Evolutionary conservation across 257 asterid species (phyloP), one percentile per base, ranked within the genome.

Genomic region (Ocimum tenuiflorum): DNA sequence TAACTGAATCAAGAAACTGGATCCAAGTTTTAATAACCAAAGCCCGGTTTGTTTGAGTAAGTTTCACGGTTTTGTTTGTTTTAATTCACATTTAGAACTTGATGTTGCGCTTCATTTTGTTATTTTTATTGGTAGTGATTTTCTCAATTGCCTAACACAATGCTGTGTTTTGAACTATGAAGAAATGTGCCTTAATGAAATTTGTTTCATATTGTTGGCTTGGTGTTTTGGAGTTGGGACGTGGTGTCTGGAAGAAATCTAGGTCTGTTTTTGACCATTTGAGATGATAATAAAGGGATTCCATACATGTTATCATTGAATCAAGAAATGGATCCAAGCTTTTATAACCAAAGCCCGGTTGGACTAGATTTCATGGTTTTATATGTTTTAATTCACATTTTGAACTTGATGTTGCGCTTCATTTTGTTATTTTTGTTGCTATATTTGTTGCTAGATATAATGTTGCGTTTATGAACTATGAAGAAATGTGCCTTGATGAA

Each of bases 181-280:
- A 62, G n/a, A 43, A 42, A n/a, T n/a, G 8, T 29, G 17, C n/a
- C n/a, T n/a, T n/a, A n/a, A 13, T 38, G 42, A 22, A 42, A 14
- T 22, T 3, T 60, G n/a, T 60, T 60, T 75, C n/a, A n/a, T 57
- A 8, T 31, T 39, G 18, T n/a, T 42, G 27, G 48, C 1, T 43
- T 17, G 39, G 19, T 13, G 63, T 27, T 60, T n/a, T n/a, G 17
- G 68, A 50, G 36, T 49, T 36, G 19, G 45, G 65, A 15, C 18
- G 55, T 65, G 63, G 50, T 48, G 51, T 72, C 48, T 47, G 49
- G 61, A 38, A 65, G 68, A 64, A 57, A 64, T 55, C 24, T 9
- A 54, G 23, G 24, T n/a, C 53, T 46, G 73, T 60, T 33, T 38
- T 51, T 67, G 69, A 43, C 3, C 51, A 15, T n/a, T 15, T 22